A percentile compares a stretch with the other conserved stretches of the same genome.
phyloP scores from a whole-genome alignment of 495 filamentous ascomycete species.

The Lasiosphaeria ovina region DNA sequence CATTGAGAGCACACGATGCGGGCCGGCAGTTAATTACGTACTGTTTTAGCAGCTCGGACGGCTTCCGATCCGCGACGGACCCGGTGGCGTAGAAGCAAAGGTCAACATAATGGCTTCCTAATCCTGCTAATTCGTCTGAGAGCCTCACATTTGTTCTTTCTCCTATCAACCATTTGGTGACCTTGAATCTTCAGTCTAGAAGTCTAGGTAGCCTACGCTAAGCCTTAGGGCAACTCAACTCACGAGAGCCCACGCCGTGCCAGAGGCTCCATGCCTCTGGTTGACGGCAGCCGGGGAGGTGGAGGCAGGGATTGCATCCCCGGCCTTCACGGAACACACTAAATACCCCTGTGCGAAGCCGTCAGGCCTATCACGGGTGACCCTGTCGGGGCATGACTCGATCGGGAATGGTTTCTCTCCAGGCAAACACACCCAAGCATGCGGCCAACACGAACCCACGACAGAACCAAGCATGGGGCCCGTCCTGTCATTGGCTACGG shows the following conservation, averaged over 20 bases:
- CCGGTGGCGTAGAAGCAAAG: not conserved
- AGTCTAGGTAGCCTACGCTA: too few species aligned
- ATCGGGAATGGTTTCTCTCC: not conserved
- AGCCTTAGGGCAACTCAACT: too few species aligned
- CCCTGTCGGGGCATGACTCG: not conserved
- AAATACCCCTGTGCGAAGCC: too few species aligned
- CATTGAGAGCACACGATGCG: not conserved
- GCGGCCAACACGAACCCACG: not conserved
- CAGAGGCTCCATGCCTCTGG: not conserved
- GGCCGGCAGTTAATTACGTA: not conserved
- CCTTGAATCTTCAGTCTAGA: too few species aligned
- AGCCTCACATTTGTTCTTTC: too few species aligned
- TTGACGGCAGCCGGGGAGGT: not conserved
- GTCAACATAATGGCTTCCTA: too few species aligned
- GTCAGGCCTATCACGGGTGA: not conserved
- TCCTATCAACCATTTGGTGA: too few species aligned
- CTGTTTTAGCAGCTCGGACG: not conserved
- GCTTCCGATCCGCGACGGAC: not conserved
- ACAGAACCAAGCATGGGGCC: slow-evolving; percentile 1
- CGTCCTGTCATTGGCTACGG: slow-evolving; percentile 23
- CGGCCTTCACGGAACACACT: not conserved
- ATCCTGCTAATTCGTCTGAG: too few species aligned
- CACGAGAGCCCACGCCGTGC: not conserved
- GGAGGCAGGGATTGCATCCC: not conserved
- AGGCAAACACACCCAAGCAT: slow-evolving; percentile 5